Conservation (phyloP, 148 eudicot genomes). For the Fagopyrum homotropicum region DNA sequence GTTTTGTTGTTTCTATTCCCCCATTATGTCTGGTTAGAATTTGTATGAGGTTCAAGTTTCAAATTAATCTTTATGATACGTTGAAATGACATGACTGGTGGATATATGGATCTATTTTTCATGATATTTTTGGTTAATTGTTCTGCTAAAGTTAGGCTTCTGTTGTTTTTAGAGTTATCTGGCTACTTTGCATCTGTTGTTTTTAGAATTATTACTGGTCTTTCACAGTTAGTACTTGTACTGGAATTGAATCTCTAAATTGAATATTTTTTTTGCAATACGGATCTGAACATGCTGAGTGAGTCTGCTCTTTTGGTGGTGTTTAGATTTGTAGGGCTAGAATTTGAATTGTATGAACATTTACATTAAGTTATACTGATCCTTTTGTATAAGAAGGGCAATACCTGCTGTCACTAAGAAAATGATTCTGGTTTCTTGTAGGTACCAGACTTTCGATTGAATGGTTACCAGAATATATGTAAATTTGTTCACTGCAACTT, state of each 20-base stretch:
- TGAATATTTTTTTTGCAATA: not conserved
- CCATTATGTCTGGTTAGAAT: not conserved
- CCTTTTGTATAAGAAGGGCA: not conserved
- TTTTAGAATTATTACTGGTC: not conserved
- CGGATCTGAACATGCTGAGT: no score
- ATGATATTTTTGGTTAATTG: not conserved
- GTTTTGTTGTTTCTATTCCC: not conserved
- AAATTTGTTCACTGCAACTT: not conserved
- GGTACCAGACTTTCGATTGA: not conserved
- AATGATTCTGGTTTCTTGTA: not conserved
- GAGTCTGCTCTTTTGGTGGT: no score
- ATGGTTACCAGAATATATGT: not conserved
- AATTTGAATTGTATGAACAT: not conserved
- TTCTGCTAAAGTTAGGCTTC: not conserved
- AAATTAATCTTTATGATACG: not conserved
- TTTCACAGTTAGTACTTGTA: not conserved
- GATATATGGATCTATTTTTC: not conserved
- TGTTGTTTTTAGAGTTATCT: not conserved
- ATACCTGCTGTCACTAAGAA: not conserved
- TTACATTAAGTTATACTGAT: not conserved
- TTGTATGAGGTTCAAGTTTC: not conserved
- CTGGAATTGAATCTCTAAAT: not conserved
- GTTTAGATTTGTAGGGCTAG: not conserved
- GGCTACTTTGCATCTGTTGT: constrained; percentile 2
- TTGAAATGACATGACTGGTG: not conserved